These are phyloP conservation scores for Nemania abortiva DNA, from an alignment of 2,329 filamentous ascomycete species.

Conservation along the genomic window DNA sequence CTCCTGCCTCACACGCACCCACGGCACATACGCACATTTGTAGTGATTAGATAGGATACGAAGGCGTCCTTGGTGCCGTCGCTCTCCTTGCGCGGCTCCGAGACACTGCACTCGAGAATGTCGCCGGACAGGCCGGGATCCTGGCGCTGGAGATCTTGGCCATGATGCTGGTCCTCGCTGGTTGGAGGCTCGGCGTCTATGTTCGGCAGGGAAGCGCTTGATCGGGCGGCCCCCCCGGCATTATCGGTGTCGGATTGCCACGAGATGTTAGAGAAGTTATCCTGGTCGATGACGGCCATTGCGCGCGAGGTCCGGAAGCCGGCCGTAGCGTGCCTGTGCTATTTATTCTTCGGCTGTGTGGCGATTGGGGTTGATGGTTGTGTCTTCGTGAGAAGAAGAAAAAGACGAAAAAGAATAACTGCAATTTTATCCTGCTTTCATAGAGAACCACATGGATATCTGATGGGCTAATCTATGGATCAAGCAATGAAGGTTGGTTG, in stretches of 20 bases:
- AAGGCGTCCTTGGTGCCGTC: slow-evolving; percentile 97
- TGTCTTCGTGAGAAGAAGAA: background rate
- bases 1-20: background rate
- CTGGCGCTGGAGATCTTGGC: slow-evolving; percentile 59
- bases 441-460: slow-evolving; percentile 2
- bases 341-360: slow-evolving; percentile 3
- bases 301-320: slow-evolving; percentile 35
- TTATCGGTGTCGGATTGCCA: slow-evolving; percentile 75
- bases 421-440: slow-evolving; percentile 21
- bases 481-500: slow-evolving; percentile 12
- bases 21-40: slow-evolving; percentile 70
- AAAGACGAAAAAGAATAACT: slow-evolving; percentile 9
- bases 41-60: slow-evolving; percentile 94
- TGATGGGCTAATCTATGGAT: slow-evolving; percentile 18
- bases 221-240: slow-evolving; percentile 51
- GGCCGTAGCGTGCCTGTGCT: background rate
- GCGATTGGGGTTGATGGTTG: slow-evolving; percentile 13
- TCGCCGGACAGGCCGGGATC: slow-evolving; percentile 75
- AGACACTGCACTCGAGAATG: slow-evolving; percentile 84
- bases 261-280: slow-evolving; percentile 84
- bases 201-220: slow-evolving; percentile 43
- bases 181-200: slow-evolving; percentile 49
- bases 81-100: slow-evolving; percentile 90
- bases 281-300: slow-evolving; percentile 65
- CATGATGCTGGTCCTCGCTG: slow-evolving; percentile 56